Evolutionary conservation across 192 early-diverging fungal species (phyloP), one percentile per base, ranked within the genome.

Genomic region (Rhizoclosmatium globosum): DNA sequence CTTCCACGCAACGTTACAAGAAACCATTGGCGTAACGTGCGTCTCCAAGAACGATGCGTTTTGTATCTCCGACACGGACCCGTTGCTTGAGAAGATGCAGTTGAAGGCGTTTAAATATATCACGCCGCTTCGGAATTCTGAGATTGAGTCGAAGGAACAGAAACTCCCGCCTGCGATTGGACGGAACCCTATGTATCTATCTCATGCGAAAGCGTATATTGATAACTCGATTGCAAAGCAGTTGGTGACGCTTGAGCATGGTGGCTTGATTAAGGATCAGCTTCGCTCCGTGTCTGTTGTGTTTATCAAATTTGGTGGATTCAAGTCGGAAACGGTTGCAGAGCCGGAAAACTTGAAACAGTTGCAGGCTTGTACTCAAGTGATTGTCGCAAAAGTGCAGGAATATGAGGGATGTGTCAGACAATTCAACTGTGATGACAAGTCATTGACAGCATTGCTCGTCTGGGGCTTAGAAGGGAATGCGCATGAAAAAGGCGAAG

Each of bases 381-480:
- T 56, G n/a, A 74, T 80, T 68, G 21, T 80, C 41, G 39, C 44
- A 19, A 60, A 41, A 39, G 53, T 68, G 7, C 68, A 45, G 19
- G 47, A 57, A 38, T 56, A 68, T 69, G 65, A 61, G 9, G 79
- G 79, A 39, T 68, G 58, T 42, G 15, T 74, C 42, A 60, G 79
- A 2, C 79, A 80, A 48, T 71, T 80, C 57, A 75, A 74, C 47
- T 80, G 71, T 47, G 79, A 80, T 47, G 79, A 80, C 53, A 80
- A 80, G 43, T 13, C 64, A 1, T 56, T 80, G 56, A 80, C 71
- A 11, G 79, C 79, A 11, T 45, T 80, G 64, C 23, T 75, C 2
- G 46, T 74, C 3, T 80, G 71, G 72, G 79, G 79, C 1, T 43
- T 80, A 11, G 71, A 74, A 21, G 79, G 79, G 15, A 38, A 45